Evolutionary conservation across 768 basidiomycete species (phyloP).

Genomic region (Leccinum arenicola): DNA sequence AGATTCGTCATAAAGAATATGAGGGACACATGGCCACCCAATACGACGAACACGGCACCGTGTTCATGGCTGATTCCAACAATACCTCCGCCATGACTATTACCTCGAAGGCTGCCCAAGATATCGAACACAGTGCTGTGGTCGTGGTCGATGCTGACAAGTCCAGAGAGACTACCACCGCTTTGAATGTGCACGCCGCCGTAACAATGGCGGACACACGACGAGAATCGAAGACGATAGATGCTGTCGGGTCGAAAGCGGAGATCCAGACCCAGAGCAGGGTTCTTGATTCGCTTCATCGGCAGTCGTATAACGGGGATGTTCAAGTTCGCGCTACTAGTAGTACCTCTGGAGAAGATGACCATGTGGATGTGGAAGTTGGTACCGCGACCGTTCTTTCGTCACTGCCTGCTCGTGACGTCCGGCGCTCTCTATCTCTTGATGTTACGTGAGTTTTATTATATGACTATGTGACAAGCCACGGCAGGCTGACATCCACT

Average conservation of each 20-base stretch:
- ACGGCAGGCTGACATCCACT: neutral
- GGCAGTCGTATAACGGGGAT: neutral
- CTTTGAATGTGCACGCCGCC: neutral
- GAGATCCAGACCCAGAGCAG: neutral
- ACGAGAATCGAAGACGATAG: neutral
- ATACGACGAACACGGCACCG: neutral
- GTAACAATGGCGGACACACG: neutral
- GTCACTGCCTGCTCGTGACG: neutral
- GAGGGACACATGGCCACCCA: neutral
- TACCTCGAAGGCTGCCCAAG: neutral
- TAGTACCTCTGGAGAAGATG: neutral
- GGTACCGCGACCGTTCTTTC: neutral
- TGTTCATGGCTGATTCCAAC: neutral
- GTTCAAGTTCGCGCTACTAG: neutral
- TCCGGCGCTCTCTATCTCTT: neutral
- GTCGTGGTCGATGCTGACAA: neutral
- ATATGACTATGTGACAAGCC: neutral
- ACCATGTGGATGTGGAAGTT: neutral
- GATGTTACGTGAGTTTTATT: neutral
- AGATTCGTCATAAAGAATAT: neutral
- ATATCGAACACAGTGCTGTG: neutral
- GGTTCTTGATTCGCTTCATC: neutral
- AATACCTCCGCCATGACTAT: neutral
- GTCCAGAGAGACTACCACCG: neutral
- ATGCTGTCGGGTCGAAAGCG: neutral